Conservation (phyloP, 306 rosid genomes). For the Sechiopsis laciniata region DNA sequence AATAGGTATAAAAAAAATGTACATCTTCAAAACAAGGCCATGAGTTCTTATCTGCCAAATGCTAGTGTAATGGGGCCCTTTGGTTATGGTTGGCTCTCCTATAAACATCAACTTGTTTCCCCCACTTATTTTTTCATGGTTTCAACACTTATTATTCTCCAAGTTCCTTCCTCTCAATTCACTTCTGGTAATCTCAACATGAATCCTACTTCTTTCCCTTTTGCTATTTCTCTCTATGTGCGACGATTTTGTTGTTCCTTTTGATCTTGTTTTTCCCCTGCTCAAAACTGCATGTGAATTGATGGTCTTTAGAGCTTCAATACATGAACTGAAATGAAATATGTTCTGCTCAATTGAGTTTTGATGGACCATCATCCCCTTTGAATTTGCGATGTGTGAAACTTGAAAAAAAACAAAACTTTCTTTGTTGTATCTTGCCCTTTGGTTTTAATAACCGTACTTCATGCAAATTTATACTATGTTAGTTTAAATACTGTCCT, state of each 20-base stretch:
- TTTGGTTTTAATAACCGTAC: background rate
- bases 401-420: background rate
- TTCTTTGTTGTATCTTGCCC: background rate
- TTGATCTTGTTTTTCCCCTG: background rate
- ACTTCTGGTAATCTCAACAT: slow-evolving; percentile 19
- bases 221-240: background rate
- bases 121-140: slow-evolving; percentile 25
- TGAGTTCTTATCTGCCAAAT: slow-evolving; percentile 68
- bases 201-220: background rate
- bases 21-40: slow-evolving; percentile 20
- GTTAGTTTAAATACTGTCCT: background rate
- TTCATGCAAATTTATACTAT: background rate
- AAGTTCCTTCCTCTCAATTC: background rate
- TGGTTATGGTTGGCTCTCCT: slow-evolving; percentile 29
- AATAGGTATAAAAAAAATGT: background rate
- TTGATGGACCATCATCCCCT: background rate
- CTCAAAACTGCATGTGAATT: background rate
- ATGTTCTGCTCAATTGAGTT: background rate
- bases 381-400: background rate
- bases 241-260: background rate
- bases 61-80: slow-evolving; percentile 31
- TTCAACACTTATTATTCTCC: background rate
- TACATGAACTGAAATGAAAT: background rate
- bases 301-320: background rate
- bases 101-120: slow-evolving; percentile 19